Evolutionary conservation across 2,329 filamentous ascomycete species (phyloP), one percentile per base, ranked within the genome.

Genomic region (Aspergillus sp.): DNA sequence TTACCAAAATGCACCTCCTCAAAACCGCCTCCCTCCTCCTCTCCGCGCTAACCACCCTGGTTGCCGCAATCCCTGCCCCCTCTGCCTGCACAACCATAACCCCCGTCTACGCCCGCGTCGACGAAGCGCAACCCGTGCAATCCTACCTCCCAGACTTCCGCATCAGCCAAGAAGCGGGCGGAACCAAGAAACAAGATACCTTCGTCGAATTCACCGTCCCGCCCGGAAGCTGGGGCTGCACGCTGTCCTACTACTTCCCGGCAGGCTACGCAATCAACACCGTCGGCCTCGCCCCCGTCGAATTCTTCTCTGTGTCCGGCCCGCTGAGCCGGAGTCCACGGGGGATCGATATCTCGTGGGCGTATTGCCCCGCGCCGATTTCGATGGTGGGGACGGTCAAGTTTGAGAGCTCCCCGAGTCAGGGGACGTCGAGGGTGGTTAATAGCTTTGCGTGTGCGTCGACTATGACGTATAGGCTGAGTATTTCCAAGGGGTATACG

Each of bases 131-230:
- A 3, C 61, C 61, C 1, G 48, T 54, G 2, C 41, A 30, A 4
- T 60, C 61, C 30, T 63, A 63, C 48, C 57, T 63, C 25, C 57
- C 57, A 0, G 48, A 53, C 41, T 60, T 63, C 61, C 52, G 43
- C 22, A 48, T 63, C 53, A 57, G 52, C 11, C 61, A 63, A 9
- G 30, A 60, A 45, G 13, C 48, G 15, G 23, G 38, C 41, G 53
- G n/a, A 9, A 51, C 57, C 28, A 28, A 51, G 11, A 63, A 54
- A 23, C 52, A 63, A 53, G 61, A 63, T 48, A 60, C 38, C 13
- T 60, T 63, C n/a, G 23, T 30, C 47, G 61, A 63, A 34, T 63
- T 63, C 53, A 63, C n/a, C 19, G n/a, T 59, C 11, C 47, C 61
- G 5, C 15, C 47, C 1, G 61, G 61, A 13, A 50, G 41, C 57